Evolutionary conservation across 306 rosid species (phyloP).

Genomic region (Lagenaria siceraria): DNA sequence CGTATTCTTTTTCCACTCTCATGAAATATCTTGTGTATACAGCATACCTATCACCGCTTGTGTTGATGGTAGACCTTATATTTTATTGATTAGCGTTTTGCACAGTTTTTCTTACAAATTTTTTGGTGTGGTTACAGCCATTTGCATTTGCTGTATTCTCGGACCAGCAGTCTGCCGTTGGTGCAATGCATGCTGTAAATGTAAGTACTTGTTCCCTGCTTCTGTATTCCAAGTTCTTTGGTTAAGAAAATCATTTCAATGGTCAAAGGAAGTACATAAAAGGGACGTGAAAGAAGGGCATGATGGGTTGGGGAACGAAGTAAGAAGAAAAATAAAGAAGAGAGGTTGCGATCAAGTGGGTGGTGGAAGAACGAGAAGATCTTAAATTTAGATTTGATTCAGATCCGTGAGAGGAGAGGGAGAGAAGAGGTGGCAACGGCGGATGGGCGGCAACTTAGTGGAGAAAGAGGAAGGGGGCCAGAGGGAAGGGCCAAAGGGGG

Average conservation of each 20-base stretch:
- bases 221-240: background rate
- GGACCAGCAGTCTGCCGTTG: slow-evolving; percentile 70
- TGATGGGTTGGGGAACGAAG: too few species aligned
- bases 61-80: background rate
- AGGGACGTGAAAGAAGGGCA: background rate
- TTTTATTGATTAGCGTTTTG: background rate
- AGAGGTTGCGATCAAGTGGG: too few species aligned
- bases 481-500: too few species aligned
- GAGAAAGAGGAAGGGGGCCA: too few species aligned
- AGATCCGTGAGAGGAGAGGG: too few species aligned
- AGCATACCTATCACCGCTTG: background rate
- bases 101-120: background rate
- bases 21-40: background rate
- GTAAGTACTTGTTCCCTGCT: slow-evolving; percentile 27
- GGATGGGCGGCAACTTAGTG: too few species aligned
- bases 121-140: slow-evolving; percentile 37
- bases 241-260: background rate
- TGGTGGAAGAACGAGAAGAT: too few species aligned
- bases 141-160: slow-evolving; percentile 87
- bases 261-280: background rate
- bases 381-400: too few species aligned
- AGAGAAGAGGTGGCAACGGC: too few species aligned
- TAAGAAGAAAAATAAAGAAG: too few species aligned
- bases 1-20: background rate
- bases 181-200: slow-evolving; percentile 75